Percentiles rank a stretch among this genome's conserved stretches.
These are phyloP conservation scores for Aspergillus pseudoviridinutans DNA, from an alignment of 2,329 filamentous ascomycete genomes.

Conservation along the genomic window DNA sequence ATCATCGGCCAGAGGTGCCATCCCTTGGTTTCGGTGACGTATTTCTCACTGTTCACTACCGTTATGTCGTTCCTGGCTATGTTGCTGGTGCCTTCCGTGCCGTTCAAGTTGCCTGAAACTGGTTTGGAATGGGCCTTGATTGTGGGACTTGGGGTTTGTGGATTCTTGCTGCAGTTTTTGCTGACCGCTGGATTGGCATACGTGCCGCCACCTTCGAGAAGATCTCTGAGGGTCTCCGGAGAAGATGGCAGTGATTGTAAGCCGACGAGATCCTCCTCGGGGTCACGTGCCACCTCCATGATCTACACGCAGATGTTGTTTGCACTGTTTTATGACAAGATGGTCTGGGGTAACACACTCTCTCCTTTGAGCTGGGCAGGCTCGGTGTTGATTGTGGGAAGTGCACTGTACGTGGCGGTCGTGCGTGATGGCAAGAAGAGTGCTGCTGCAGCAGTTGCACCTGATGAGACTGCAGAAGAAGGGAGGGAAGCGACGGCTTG, in stretches of 20 bases:
- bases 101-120: constrained; percentile 54
- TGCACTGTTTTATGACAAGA: constrained; percentile 60
- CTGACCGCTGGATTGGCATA: constrained; percentile 71
- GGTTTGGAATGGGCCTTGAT: constrained; percentile 63
- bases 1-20: constrained; percentile 78
- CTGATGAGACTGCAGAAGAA: constrained; percentile 1
- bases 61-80: constrained; percentile 63
- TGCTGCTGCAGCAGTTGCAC: neutral
- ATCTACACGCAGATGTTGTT: constrained; percentile 69
- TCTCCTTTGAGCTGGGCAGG: constrained; percentile 57
- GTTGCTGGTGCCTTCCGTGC: constrained; percentile 51
- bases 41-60: constrained; percentile 69
- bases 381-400: constrained; percentile 60
- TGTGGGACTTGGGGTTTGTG: constrained; percentile 64
- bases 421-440: constrained; percentile 38
- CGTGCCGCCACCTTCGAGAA: constrained; percentile 54
- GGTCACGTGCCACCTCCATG: constrained; percentile 60
- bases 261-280: constrained; percentile 11
- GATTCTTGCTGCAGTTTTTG: constrained; percentile 84
- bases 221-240: constrained; percentile 7
- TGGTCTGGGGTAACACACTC: constrained; percentile 60
- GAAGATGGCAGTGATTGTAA: neutral
- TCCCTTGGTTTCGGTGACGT: constrained; percentile 79
- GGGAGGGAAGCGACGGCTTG: neutral
- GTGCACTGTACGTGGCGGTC: constrained; percentile 62